Evolutionary conservation across 2,329 filamentous ascomycete genomes (phyloP), one percentile per base, ranked within the genome.

Genomic region (Fusarium algeriense): DNA sequence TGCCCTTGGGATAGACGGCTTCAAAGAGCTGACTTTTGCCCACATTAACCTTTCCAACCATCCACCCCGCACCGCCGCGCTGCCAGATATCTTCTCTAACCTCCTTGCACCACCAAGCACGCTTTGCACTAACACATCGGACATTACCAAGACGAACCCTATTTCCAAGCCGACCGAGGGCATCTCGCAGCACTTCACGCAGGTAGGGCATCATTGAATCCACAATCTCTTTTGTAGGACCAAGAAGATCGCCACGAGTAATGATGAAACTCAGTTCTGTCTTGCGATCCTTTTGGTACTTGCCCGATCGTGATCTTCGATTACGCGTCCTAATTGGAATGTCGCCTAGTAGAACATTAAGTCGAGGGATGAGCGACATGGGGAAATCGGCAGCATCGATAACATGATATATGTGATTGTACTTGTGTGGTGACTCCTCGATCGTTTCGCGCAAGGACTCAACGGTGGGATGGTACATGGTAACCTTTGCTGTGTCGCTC

Each of bases 31-130:
- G 92, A 75, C 95, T 98, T 82, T 99, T 99, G 28, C 96, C 97
- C 5, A 98, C 97, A 78, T 99, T 99, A 69, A 94, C 94, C 81
- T 97, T 98, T n/a, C 96, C 96, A 5, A 99, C 92, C 85, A 99
- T 91, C 95, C 96, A 99, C 19, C 93, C 91, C 19, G 91, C 96
- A 7, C 95, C 95, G 7, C 94, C 94, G 52, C 93, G 89, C 45
- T 90, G 83, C 87, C 90, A 95, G 49, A 99, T 94, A 50, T 95
- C 91, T 73, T 97, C 91, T 80, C 93, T 97, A 60, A 99, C 83
- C 53, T 92, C 85, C 72, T 88, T 92, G 1, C 95, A 97, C 93
- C 95, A 98, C 96, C 97, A 99, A 13, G 88, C 88, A 64, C 93
- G 87, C 77, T 92, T 92, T 13, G 95, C 90, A 76, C 95, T 98